Conservation (phyloP, 169 alveolate genomes). For the Cryptosporidium parvum region DNA sequence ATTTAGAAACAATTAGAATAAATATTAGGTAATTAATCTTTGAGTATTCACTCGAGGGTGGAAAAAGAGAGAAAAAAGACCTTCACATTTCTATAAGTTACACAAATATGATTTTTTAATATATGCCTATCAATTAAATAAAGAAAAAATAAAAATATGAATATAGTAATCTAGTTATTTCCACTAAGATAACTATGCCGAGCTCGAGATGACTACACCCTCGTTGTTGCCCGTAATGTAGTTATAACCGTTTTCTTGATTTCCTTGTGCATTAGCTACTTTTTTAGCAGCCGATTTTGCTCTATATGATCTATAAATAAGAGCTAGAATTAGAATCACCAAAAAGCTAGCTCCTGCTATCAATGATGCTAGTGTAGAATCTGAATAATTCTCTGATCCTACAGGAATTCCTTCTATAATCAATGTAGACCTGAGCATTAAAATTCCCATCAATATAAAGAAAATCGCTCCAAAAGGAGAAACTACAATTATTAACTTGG, state of each 20-base stretch:
- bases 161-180: constrained; percentile 12
- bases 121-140: constrained; percentile 11
- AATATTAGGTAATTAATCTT: neutral
- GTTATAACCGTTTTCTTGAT: constrained; percentile 9
- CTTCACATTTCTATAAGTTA: neutral
- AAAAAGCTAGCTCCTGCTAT: constrained; percentile 50
- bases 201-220: constrained; percentile 42
- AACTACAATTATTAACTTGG: constrained; percentile 46
- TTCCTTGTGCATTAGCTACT: constrained; percentile 20
- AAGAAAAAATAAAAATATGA: neutral
- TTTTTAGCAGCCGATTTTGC: constrained; percentile 60
- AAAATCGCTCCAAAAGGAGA: constrained; percentile 69
- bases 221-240: constrained; percentile 21
- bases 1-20: neutral
- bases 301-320: constrained; percentile 58
- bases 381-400: constrained; percentile 63
- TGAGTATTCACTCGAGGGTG: neutral
- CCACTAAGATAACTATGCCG: constrained; percentile 34
- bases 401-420: constrained; percentile 65
- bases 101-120: neutral
- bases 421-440: constrained; percentile 67
- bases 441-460: constrained; percentile 47
- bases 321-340: constrained; percentile 25
- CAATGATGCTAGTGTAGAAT: constrained; percentile 41
- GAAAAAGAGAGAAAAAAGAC: neutral